Evolutionary conservation across 2,329 filamentous ascomycete species (phyloP).

Genomic region (Fusarium robinianum): DNA sequence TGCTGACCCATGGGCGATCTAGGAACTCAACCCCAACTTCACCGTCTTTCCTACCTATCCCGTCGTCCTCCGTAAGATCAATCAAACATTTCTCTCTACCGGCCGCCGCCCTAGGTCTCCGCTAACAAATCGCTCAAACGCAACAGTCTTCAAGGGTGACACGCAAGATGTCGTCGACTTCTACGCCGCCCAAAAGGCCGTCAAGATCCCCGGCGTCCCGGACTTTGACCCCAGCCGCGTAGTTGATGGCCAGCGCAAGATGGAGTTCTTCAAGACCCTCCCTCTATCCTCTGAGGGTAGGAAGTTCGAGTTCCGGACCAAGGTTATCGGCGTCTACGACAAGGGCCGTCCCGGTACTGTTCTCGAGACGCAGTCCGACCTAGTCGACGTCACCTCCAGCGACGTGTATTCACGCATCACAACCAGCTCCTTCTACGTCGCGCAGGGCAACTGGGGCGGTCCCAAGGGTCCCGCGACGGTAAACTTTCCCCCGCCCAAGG

Average conservation of each 20-base stretch:
- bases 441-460: slow-evolving; percentile 81
- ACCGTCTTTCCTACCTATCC: slow-evolving; percentile 88
- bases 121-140: slow-evolving; percentile 15
- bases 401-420: slow-evolving; percentile 74
- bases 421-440: slow-evolving; percentile 78
- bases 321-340: slow-evolving; percentile 85
- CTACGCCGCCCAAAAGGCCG: slow-evolving; percentile 69
- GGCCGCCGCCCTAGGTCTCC: neutral
- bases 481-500: slow-evolving; percentile 77
- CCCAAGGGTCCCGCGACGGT: slow-evolving; percentile 84
- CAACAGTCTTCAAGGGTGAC: slow-evolving; percentile 73
- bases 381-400: slow-evolving; percentile 70
- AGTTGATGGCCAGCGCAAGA: slow-evolving; percentile 82
- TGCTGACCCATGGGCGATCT: slow-evolving; percentile 12
- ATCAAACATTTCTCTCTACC: neutral
- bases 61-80: slow-evolving; percentile 71
- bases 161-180: slow-evolving; percentile 82
- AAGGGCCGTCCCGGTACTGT: slow-evolving; percentile 85
- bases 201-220: slow-evolving; percentile 75
- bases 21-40: slow-evolving; percentile 90
- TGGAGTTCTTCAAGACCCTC: slow-evolving; percentile 76
- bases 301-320: slow-evolving; percentile 76
- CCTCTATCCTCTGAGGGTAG: slow-evolving; percentile 72
- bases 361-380: slow-evolving; percentile 75
- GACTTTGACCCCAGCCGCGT: slow-evolving; percentile 74